phyloP scores from a whole-genome alignment of 2,329 filamentous ascomycete genomes.

The Neofusicoccum sp. region DNA sequence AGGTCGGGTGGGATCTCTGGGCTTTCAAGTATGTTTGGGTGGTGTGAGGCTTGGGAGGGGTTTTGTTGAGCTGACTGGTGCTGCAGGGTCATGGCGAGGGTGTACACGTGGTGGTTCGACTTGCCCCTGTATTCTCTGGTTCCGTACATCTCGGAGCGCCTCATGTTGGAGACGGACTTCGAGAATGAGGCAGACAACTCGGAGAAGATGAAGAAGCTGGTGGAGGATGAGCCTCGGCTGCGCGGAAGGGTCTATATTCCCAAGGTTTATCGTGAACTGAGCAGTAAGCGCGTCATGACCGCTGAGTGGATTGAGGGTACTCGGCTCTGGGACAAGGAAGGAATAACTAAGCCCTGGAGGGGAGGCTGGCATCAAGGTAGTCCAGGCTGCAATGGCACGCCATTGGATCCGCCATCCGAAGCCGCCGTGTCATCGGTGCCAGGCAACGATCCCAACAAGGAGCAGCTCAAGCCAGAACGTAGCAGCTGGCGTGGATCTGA shows the following conservation, averaged over 20 bases:
- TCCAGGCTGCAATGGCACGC: constrained; percentile 71
- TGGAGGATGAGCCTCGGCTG: constrained; percentile 74
- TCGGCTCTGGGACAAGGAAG: constrained; percentile 86
- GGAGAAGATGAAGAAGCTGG: constrained; percentile 76
- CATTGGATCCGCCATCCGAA: constrained; percentile 32
- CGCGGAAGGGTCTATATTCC: constrained; percentile 86
- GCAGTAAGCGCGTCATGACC: constrained; percentile 81
- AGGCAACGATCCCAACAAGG: constrained; percentile 55
- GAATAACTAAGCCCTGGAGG: constrained; percentile 75
- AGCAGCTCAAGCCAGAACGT: constrained; percentile 77
- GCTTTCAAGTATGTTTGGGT: constrained; percentile 71
- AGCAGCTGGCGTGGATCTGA: constrained; percentile 74
- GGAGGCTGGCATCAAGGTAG: constrained; percentile 77
- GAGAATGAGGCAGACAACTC: constrained; percentile 88
- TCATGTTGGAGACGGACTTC: constrained; percentile 93
- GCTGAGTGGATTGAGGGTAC: constrained; percentile 98
- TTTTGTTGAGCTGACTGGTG: constrained; percentile 14
- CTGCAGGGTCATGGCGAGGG: constrained; percentile 70
- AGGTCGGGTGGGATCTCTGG: constrained; percentile 95
- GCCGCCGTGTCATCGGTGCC: constrained; percentile 27
- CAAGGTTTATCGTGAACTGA: constrained; percentile 78
- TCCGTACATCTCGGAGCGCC: constrained; percentile 89
- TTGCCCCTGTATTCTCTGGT: constrained; percentile 90
- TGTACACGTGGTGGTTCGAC: constrained; percentile 87
- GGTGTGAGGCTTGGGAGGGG: not conserved